Evolutionary conservation across 148 eudicot genomes (phyloP).

Genomic region (Nepenthes gracilis): DNA sequence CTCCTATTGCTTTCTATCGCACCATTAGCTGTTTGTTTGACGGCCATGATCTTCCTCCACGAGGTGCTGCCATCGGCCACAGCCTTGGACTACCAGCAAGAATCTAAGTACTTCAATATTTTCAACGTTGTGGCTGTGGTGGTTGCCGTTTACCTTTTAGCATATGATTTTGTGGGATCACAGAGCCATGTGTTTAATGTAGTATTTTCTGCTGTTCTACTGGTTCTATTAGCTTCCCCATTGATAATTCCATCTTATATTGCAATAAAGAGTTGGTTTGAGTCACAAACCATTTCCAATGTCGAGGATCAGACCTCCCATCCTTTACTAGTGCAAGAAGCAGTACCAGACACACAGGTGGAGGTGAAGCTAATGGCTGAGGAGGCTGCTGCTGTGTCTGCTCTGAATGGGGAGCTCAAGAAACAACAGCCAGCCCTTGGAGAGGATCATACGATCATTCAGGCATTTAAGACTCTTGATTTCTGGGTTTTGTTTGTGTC

Average conservation of each 20-base stretch:
- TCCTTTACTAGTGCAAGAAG: slow-evolving; percentile 31
- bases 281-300: slow-evolving; percentile 13
- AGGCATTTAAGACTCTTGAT: slow-evolving; percentile 60
- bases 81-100: slow-evolving; percentile 29
- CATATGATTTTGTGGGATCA: slow-evolving; percentile 35
- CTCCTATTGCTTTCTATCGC: slow-evolving; percentile 43
- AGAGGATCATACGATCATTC: slow-evolving; percentile 77
- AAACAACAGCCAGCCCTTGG: slow-evolving; percentile 47
- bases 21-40: slow-evolving; percentile 47
- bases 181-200: slow-evolving; percentile 24
- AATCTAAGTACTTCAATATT: slow-evolving; percentile 25
- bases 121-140: slow-evolving; percentile 47
- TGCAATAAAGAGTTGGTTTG: slow-evolving; percentile 13
- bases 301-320: slow-evolving; percentile 26
- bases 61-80: slow-evolving; percentile 46
- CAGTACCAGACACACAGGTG: slow-evolving; percentile 5
- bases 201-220: slow-evolving; percentile 26
- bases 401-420: slow-evolving; percentile 15
- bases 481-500: slow-evolving; percentile 87
- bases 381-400: slow-evolving; percentile 7
- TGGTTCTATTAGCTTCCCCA: slow-evolving; percentile 50
- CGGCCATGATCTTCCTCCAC: slow-evolving; percentile 53
- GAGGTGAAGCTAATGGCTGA: slow-evolving; percentile 8
- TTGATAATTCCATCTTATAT: slow-evolving; percentile 42
- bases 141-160: slow-evolving; percentile 49